These are phyloP conservation scores for Corylus avellana DNA, from an alignment of 306 rosid genomes.

Conservation along the genomic window DNA sequence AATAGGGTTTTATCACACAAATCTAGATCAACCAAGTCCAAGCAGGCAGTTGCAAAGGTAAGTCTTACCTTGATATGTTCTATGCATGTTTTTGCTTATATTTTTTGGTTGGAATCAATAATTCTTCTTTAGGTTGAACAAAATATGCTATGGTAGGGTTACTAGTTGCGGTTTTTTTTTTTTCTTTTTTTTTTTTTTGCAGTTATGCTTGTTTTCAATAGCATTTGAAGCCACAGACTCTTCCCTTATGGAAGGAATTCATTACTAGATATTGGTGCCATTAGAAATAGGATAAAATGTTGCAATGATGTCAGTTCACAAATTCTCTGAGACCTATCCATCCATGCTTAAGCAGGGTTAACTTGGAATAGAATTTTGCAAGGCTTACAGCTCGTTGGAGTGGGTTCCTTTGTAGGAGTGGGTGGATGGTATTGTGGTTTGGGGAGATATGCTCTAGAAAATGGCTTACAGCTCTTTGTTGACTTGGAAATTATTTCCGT, in stretches of 20 bases:
- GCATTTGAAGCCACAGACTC: slow-evolving; percentile 10
- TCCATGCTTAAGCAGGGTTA: neutral
- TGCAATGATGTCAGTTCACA: neutral
- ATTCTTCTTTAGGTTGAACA: neutral
- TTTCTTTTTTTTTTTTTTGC: neutral
- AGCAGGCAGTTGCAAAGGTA: slow-evolving; percentile 80
- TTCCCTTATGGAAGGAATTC: slow-evolving; percentile 1
- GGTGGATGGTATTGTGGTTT: no score
- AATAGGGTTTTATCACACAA: slow-evolving; percentile 69
- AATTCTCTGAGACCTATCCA: neutral
- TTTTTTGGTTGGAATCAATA: neutral
- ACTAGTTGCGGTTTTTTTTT: neutral
- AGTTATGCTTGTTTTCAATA: slow-evolving; percentile 2
- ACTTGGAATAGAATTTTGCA: neutral
- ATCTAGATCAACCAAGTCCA: slow-evolving; percentile 72
- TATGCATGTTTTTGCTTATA: neutral
- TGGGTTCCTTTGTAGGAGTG: no score
- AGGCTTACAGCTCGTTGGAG: neutral
- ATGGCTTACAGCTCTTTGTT: no score
- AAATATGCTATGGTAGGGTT: neutral
- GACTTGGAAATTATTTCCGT: no score
- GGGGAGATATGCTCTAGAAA: no score
- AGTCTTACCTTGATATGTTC: slow-evolving; percentile 23
- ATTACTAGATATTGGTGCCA: neutral
- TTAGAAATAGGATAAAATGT: neutral